Evolutionary conservation across 306 rosid genomes (phyloP), one percentile per base, ranked within the genome.

Genomic region (Mucuna pruriens): DNA sequence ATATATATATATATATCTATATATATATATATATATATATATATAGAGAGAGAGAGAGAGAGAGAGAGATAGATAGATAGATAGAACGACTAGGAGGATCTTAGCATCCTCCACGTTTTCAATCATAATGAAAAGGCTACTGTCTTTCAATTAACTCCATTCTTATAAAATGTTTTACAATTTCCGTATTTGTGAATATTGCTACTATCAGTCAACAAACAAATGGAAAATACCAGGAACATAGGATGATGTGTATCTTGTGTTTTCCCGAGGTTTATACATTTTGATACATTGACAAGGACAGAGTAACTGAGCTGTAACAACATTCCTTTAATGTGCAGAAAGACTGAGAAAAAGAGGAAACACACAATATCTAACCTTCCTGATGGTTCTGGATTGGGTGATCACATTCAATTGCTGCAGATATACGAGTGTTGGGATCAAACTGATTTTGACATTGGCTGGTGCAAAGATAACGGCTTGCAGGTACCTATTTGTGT

Each of bases 311-410:
- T 79, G 40, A 82, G 77, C 44, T 48, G 73, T 74, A 33, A 51
- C 79, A 67, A 45, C 60, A 75, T 69, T 74, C 25, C 66, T 81
- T 79, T 72, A 70, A 26, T 44, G 68, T 78, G 84, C 86, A 93
- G 99, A 84, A 89, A 89, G 78, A 87, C 70, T 82, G 98, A 93
- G 68, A 95, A 89, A 85, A 95, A 91, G 89, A 91, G 98, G 91
- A 95, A 95, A 76, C 90, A 83, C 20, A 62, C 81, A 34, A 60
- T 75, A 54, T 29, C 84, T 81, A 89, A 86, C 77, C 94, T 93
- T 88, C 98, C 97, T 81, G 98, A 91, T 90, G 98, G 98, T 68
- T 90, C 87, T 82, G 99, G 99, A 75, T 90, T 88, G 89, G 99
- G 98, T 77, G 99, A 95, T 80, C 97, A 95, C 78, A 91, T 95